A percentile compares a stretch with the other conserved stretches of the same genome.
Conservation (phyloP, 2,329 filamentous ascomycete genomes). For the Fusarium pseudonygamai region DNA sequence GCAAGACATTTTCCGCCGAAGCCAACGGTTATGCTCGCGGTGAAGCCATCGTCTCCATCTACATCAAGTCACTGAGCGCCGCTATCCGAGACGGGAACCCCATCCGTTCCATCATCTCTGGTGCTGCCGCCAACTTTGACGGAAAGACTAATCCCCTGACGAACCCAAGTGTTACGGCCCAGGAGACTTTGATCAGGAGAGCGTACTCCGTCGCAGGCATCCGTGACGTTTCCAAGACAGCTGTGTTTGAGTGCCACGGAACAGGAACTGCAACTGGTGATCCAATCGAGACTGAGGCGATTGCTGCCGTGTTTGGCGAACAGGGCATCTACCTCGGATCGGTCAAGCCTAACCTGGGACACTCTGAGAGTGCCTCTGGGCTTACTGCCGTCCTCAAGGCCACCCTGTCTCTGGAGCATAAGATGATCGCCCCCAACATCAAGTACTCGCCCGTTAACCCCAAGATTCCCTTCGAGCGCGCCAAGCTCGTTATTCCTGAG, state of each 20-base stretch:
- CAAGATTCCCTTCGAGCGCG: background rate
- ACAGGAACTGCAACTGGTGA: background rate
- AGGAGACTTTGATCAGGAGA: background rate
- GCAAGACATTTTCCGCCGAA: background rate
- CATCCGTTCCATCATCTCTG: background rate
- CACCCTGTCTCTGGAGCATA: conserved; percentile 45
- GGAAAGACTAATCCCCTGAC: background rate
- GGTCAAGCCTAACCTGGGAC: background rate
- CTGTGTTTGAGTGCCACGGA: background rate
- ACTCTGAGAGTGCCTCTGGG: background rate
- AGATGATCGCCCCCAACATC: conserved; percentile 44
- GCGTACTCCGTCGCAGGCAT: background rate
- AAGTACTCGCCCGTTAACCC: background rate
- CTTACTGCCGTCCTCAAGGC: background rate
- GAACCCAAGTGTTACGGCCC: background rate
- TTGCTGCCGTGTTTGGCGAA: background rate
- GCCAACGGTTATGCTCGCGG: background rate
- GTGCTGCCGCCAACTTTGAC: background rate
- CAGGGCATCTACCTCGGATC: background rate
- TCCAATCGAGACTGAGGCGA: background rate
- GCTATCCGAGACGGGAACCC: background rate
- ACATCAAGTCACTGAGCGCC: background rate
- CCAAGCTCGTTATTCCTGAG: background rate
- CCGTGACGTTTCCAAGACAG: background rate
- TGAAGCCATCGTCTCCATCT: background rate